phyloP scores from a whole-genome alignment of 2,329 filamentous ascomycete species.

The Amesomyces nigricolor region DNA sequence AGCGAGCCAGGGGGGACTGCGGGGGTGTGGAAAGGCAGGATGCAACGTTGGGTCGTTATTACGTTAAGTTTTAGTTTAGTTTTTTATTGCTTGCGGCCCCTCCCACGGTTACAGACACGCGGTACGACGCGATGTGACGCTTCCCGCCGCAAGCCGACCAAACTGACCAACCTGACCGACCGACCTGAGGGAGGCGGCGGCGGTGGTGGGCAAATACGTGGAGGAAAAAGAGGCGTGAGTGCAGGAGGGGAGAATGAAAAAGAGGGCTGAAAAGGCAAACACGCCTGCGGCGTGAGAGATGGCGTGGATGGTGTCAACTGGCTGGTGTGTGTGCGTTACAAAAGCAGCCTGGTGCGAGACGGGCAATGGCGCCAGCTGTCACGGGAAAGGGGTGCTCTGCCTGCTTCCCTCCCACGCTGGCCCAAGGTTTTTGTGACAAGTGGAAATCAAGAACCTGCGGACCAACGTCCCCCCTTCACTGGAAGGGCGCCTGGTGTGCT shows the following conservation, averaged over 20 bases:
- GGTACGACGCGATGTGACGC: neutral
- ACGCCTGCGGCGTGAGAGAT: constrained; percentile 16
- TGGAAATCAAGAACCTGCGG: neutral
- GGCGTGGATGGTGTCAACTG: constrained; percentile 19
- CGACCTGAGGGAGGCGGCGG: neutral
- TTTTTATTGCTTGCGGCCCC: no score
- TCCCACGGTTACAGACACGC: neutral
- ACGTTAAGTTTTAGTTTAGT: constrained; percentile 6
- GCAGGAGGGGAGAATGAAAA: neutral
- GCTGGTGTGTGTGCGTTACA: neutral
- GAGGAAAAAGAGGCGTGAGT: neutral
- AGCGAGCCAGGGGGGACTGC: constrained; percentile 1
- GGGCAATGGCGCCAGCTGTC: constrained; percentile 5
- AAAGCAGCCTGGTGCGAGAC: neutral
- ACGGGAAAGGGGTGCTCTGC: neutral
- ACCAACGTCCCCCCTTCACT: constrained; percentile 3
- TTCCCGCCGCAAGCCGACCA: no score
- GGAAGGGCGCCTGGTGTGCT: neutral
- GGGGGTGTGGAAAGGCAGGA: neutral
- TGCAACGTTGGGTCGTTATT: constrained; percentile 11
- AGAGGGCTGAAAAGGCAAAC: neutral
- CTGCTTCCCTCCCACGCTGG: neutral
- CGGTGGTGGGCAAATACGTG: neutral
- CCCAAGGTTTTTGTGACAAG: neutral
- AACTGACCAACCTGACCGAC: no score